These are phyloP conservation scores for Favolaschia claudopus DNA, from an alignment of 768 basidiomycete genomes.

Conservation along the genomic window DNA sequence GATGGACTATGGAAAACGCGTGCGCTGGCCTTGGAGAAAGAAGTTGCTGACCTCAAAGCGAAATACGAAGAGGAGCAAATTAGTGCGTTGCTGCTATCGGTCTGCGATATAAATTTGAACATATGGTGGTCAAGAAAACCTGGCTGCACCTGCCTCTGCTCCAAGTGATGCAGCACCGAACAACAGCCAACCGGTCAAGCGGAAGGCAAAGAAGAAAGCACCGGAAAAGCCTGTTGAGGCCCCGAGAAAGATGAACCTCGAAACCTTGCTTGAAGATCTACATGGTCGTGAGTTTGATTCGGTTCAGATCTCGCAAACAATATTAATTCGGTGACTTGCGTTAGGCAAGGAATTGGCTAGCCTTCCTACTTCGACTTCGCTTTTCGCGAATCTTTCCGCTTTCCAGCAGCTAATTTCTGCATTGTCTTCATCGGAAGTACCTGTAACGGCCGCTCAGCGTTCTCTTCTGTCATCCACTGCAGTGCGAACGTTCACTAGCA, in stretches of 20 bases:
- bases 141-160: constrained; percentile 27
- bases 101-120: constrained; percentile 27
- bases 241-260: constrained; percentile 18
- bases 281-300: constrained; percentile 13
- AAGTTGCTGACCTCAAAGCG: constrained; percentile 44
- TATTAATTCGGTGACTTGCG: neutral
- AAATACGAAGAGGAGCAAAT: constrained; percentile 51
- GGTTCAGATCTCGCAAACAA: neutral
- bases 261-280: constrained; percentile 29
- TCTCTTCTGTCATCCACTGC: constrained; percentile 38
- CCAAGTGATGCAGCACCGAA: constrained; percentile 11
- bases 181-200: constrained; percentile 15
- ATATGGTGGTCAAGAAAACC: constrained; percentile 32
- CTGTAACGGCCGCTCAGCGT: constrained; percentile 20
- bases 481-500: constrained; percentile 38
- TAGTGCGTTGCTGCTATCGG: constrained; percentile 38
- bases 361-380: constrained; percentile 16
- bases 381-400: constrained; percentile 39
- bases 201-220: constrained; percentile 28
- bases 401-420: constrained; percentile 38
- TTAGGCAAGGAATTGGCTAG: constrained; percentile 12
- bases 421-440: constrained; percentile 24
- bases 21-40: constrained; percentile 51
- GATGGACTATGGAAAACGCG: constrained; percentile 48
- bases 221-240: constrained; percentile 2